Base-by-base conservation (phyloP, 805 yeast species). In the Zygosaccharomyces rouxii region DNA sequence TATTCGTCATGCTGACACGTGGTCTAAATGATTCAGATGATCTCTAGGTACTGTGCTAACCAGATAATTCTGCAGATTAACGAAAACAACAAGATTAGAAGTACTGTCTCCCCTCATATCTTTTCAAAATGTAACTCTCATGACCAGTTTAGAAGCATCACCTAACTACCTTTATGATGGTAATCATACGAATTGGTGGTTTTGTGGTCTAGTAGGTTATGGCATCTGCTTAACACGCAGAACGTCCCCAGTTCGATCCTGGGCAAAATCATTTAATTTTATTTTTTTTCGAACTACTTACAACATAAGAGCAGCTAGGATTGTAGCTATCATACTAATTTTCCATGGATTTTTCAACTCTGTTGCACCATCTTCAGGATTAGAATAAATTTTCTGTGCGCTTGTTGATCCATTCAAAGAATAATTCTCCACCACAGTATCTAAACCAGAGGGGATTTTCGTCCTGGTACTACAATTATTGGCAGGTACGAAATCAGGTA, bases 161-260 rank as follows among this genome's bases (percentile, higher is more conserved):
- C 23, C 23, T 6, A 22, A 4, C 23, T 22, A 4, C 4, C 23
- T 4, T 22, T 22, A 22, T 4, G 23, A 22, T 4, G 6, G 4
- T 4, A 22, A 22, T 6, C 6, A 22, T 22, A 22, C 4, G 23
- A 22, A 22, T 22, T 22, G 31, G 19, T 71, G 94, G 94, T 83
- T 83, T 82, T 84, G 89, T 89, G 97, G 97, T 89, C 96, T 89
- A 89, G 96, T 89, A 75, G 97, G 97, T 89, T 82, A 90, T 90
- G 97, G 96, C 97, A 87, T 87, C 94, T 89, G 97, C 97, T 88
- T 89, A 89, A 90, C 97, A 90, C 97, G 97, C 96, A 89, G 94
- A 87, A 87, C 90, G 97, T 92, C 97, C 97, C 97, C 97, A 89
- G 98, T 92, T 92, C 97, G 97, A 90, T 88, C 97, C 97, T 90